Conservation (phyloP, 2,329 filamentous ascomycete species). For the Alternaria ventricosa region DNA sequence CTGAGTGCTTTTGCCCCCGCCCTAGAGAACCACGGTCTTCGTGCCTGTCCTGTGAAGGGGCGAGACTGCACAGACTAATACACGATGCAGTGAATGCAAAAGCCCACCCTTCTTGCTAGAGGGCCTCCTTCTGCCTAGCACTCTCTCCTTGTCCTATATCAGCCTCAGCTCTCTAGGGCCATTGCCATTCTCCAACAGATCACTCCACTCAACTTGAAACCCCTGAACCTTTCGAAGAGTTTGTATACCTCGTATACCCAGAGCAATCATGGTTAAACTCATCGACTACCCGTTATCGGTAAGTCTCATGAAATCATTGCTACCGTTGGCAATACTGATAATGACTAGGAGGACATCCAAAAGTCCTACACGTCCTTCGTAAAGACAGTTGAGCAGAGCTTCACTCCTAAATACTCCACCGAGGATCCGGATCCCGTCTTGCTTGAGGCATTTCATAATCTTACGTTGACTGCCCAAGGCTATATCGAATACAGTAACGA, state of each 20-base stretch:
- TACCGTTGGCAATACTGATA: rapidly evolving
- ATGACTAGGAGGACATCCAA: not conserved
- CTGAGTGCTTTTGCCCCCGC: not conserved
- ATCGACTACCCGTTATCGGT: not conserved
- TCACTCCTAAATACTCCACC: not conserved
- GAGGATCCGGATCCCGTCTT: not conserved
- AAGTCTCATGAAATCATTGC: not conserved
- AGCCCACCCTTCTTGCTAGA: not conserved
- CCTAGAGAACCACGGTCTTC: not conserved
- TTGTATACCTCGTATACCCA: not conserved
- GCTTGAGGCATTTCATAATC: not conserved
- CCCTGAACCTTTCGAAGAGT: rapidly evolving
- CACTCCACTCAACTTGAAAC: not conserved
- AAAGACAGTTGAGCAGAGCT: not conserved
- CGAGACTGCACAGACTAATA: not conserved
- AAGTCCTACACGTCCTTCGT: not conserved
- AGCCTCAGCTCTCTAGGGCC: not conserved
- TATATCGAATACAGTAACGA: not conserved
- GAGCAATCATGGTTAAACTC: not conserved
- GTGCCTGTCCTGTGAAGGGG: not conserved
- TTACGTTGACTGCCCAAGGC: not conserved
- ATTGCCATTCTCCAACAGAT: not conserved
- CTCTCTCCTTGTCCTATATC: not conserved
- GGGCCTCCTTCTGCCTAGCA: not conserved
- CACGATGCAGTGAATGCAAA: not conserved